Percentiles rank a stretch among this genome's conserved stretches.
Evolutionary conservation across 768 basidiomycete genomes (phyloP).

Genomic region (Xerocomus brunneocitrinus): DNA sequence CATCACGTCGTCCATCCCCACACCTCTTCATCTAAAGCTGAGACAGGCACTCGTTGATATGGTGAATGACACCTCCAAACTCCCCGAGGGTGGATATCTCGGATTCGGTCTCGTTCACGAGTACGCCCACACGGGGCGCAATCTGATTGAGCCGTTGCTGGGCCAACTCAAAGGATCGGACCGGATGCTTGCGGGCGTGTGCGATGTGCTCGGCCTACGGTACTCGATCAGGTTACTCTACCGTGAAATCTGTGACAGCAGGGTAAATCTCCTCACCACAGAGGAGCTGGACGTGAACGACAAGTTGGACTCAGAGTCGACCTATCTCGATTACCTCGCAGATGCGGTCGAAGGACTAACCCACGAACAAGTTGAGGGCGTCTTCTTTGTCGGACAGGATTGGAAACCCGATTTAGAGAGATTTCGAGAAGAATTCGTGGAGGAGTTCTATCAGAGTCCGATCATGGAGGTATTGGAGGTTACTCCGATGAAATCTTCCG

Average conservation of each 20-base stretch:
- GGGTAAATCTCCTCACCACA: neutral
- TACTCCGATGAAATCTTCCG: constrained; percentile 9
- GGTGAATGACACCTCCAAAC: neutral
- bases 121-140: neutral
- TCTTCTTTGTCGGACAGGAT: neutral
- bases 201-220: constrained; percentile 3
- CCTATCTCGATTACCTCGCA: neutral
- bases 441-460: neutral
- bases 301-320: neutral
- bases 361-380: constrained; percentile 2
- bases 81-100: constrained; percentile 6
- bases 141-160: neutral
- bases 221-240: constrained; percentile 5
- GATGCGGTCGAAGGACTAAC: neutral
- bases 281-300: neutral
- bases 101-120: constrained; percentile 13
- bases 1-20: neutral
- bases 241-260: fast-evolving
- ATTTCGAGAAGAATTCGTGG: neutral
- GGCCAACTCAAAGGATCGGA: constrained; percentile 14
- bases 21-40: neutral
- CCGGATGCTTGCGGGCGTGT: constrained; percentile 2
- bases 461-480: constrained; percentile 8
- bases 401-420: neutral
- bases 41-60: neutral